Percentiles rank a stretch among this genome's conserved stretches.
Evolutionary conservation across 2,329 filamentous ascomycete genomes (phyloP).

Genomic region (Colletotrichum melonis): DNA sequence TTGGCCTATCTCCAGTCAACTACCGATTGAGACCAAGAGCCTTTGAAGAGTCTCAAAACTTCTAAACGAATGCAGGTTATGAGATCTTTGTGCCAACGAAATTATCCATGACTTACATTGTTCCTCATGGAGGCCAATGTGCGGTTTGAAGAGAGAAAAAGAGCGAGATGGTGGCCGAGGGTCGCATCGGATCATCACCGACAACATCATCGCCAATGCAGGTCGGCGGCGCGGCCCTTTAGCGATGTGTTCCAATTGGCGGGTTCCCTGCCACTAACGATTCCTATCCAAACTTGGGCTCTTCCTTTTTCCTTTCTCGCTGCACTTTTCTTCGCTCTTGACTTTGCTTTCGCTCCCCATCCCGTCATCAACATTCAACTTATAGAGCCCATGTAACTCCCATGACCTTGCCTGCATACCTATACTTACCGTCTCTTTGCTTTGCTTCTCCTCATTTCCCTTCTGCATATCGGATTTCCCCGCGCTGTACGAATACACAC

Average conservation of each 20-base stretch:
- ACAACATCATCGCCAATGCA: constrained; percentile 31
- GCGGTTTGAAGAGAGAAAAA: background rate
- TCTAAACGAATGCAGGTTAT: background rate
- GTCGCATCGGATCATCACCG: constrained; percentile 24
- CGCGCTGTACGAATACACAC: background rate
- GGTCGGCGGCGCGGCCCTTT: constrained; percentile 23
- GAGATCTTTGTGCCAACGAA: background rate
- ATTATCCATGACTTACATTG: background rate
- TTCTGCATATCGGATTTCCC: background rate
- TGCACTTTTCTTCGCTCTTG: background rate
- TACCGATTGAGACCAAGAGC: background rate
- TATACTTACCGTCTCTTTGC: background rate
- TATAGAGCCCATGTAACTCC: background rate
- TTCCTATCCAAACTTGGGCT: constrained; percentile 16
- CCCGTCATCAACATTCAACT: background rate
- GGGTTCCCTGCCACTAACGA: constrained; percentile 8
- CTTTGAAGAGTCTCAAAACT: background rate
- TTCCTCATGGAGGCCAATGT: background rate
- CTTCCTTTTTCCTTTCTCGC: background rate
- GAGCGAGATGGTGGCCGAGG: background rate
- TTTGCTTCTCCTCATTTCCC: constrained; percentile 13
- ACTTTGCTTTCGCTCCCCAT: background rate
- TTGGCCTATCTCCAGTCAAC: background rate
- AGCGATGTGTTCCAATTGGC: constrained; percentile 26
- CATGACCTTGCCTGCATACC: constrained; percentile 2